phyloP scores from a whole-genome alignment of 1,139 yeast species.

The Blastobotrys elegans region DNA sequence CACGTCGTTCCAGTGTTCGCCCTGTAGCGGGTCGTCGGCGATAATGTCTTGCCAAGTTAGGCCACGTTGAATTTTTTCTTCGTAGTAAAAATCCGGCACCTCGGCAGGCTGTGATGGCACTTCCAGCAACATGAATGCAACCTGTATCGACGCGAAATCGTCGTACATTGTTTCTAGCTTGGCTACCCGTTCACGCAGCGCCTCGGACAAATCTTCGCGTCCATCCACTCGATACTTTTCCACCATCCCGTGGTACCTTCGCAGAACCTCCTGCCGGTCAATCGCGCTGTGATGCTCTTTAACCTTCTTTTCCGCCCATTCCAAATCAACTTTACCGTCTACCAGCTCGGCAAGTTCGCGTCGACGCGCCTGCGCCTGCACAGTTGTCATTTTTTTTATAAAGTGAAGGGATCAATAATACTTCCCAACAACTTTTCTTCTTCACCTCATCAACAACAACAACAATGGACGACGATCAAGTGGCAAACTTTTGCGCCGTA shows the following conservation, averaged over 20 bases:
- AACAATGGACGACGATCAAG: constrained; percentile 43
- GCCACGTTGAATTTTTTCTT: background rate
- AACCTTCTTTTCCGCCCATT: constrained; percentile 14
- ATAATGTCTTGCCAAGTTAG: constrained; percentile 27
- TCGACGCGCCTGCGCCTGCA: constrained; percentile 9
- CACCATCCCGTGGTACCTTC: constrained; percentile 14
- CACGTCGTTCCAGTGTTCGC: constrained; percentile 24
- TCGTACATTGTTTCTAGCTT: constrained; percentile 9
- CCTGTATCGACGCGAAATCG: constrained; percentile 15
- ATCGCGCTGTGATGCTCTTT: constrained; percentile 6
- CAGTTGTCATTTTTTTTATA: background rate
- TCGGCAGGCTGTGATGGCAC: constrained; percentile 10
- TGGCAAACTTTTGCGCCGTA: constrained; percentile 76
- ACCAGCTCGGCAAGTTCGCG: constrained; percentile 11
- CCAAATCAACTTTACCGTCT: background rate
- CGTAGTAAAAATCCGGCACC: background rate
- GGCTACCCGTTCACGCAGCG: constrained; percentile 20
- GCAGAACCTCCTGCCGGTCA: constrained; percentile 1
- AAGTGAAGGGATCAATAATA: background rate
- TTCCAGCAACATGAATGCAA: constrained; percentile 20
- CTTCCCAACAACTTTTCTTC: background rate
- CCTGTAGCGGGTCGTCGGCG: constrained; percentile 24
- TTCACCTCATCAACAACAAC: background rate
- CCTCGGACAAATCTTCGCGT: constrained; percentile 23
- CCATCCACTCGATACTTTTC: constrained; percentile 28